phyloP scores from a whole-genome alignment of 2,329 filamentous ascomycete genomes.

The Diplodia sapinea region DNA sequence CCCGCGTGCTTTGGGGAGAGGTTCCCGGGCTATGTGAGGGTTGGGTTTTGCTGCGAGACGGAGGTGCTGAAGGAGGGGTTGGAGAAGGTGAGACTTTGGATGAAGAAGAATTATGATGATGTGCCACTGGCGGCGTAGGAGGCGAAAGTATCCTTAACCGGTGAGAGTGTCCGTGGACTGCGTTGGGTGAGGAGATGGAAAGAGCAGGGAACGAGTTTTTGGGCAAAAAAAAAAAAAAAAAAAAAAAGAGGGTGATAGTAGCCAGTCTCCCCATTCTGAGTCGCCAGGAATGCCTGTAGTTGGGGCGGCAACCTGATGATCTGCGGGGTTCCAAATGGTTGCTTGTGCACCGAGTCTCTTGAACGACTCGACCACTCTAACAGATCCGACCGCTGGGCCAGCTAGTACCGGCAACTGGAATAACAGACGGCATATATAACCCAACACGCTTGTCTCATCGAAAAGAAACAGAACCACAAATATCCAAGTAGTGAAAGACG shows the following conservation, averaged over 20 bases:
- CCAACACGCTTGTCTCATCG: no score
- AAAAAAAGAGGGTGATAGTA: background rate
- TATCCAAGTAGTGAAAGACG: no score
- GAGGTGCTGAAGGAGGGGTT: constrained; percentile 71
- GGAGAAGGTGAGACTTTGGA: constrained; percentile 59
- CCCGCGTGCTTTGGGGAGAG: constrained; percentile 77
- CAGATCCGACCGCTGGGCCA: background rate
- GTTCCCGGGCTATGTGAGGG: constrained; percentile 73
- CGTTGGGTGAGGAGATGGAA: background rate
- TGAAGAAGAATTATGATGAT: constrained; percentile 62
- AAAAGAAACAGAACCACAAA: no score
- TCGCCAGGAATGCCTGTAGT: background rate
- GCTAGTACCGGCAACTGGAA: background rate
- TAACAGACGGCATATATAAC: background rate
- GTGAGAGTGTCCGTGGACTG: no score
- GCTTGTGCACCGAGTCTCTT: background rate
- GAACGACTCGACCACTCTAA: background rate
- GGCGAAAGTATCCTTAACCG: no score
- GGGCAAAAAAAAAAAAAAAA: background rate
- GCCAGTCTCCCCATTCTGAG: background rate
- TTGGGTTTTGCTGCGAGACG: constrained; percentile 77
- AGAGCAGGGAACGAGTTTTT: background rate
- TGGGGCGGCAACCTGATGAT: background rate
- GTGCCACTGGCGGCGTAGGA: constrained; percentile 47
- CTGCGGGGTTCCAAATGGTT: background rate